Percentiles rank a stretch among this genome's conserved stretches.
phyloP scores from a whole-genome alignment of 345 rosid genomes.

The Gynandropsis gynandra region DNA sequence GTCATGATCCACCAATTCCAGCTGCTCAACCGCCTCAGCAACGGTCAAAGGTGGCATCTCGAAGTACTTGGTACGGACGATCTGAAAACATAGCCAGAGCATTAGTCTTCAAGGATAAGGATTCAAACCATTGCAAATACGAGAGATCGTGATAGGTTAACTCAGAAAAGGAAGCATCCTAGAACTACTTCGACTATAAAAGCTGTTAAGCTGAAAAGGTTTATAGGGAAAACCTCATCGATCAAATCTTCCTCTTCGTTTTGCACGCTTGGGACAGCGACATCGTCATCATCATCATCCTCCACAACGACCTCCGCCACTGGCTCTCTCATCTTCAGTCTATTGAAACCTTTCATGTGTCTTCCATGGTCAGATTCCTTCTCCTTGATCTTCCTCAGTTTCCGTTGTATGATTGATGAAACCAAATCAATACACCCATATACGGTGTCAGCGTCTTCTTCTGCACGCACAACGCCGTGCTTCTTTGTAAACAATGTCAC shows the following conservation, averaged over 20 bases:
- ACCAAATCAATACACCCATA: slow-evolving; percentile 78
- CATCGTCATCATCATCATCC: slow-evolving; percentile 27
- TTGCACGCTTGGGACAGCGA: slow-evolving; percentile 21
- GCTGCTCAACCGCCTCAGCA: slow-evolving; percentile 80
- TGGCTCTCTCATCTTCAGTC: slow-evolving; percentile 60
- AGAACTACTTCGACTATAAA: too few relatives aligned
- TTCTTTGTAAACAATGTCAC: slow-evolving; percentile 82
- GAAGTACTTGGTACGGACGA: slow-evolving; percentile 80
- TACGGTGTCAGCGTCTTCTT: slow-evolving; percentile 78
- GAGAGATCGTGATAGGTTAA: too few relatives aligned
- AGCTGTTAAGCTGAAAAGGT: too few relatives aligned
- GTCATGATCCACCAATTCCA: slow-evolving; percentile 74
- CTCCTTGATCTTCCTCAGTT: slow-evolving; percentile 95
- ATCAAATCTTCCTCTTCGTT: slow-evolving; percentile 38
- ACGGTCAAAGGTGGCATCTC: slow-evolving; percentile 90
- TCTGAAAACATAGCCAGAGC: slow-evolving; percentile 30
- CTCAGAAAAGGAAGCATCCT: too few relatives aligned
- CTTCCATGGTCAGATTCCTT: slow-evolving; percentile 91
- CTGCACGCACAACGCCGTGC: slow-evolving; percentile 93
- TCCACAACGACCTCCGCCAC: slow-evolving; percentile 27
- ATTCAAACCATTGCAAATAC: neutral
- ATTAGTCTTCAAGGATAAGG: neutral
- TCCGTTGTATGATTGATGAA: slow-evolving; percentile 66
- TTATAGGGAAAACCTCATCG: slow-evolving; percentile 43
- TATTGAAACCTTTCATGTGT: slow-evolving; percentile 74